Evolutionary conservation across 148 eudicot species (phyloP).

Genomic region (Camellia lanceoleosa): DNA sequence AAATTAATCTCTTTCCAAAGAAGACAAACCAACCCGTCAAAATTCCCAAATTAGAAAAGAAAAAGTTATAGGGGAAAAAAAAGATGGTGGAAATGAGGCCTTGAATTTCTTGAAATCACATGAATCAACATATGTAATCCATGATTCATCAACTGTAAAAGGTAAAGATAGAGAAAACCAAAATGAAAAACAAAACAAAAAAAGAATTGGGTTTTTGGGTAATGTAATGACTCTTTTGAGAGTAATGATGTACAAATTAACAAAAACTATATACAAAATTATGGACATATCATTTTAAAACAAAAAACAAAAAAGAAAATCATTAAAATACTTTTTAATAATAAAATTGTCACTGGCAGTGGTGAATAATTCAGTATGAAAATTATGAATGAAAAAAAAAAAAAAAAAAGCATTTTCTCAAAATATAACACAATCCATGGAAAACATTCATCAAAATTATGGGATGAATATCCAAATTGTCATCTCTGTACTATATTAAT

Average conservation of each 20-base stretch:
- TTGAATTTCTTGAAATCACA: conserved; percentile 10
- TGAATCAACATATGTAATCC: conserved; percentile 9
- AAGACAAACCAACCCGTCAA: conserved; percentile 21
- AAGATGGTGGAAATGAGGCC: conserved; percentile 1
- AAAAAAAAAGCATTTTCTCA: not conserved
- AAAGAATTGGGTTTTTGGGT: not conserved
- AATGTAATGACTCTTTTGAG: too few species aligned
- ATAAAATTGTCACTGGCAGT: too few species aligned
- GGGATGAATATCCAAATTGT: not conserved
- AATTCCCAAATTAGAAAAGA: conserved; percentile 3
- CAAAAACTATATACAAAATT: too few species aligned
- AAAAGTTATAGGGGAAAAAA: not conserved
- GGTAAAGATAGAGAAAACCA: not conserved
- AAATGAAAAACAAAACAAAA: not conserved
- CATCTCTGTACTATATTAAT: not conserved
- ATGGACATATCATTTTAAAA: too few species aligned
- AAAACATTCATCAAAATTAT: not conserved
- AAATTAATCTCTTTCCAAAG: conserved; percentile 9
- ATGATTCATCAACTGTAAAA: not conserved
- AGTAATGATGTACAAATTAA: too few species aligned
- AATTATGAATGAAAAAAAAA: not conserved
- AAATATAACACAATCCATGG: not conserved
- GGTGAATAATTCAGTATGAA: not conserved
- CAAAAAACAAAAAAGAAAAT: too few species aligned
- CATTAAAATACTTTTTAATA: too few species aligned